These are phyloP conservation scores for Capronia coronata DNA, from an alignment of 2,329 filamentous ascomycete genomes.

Conservation along the genomic window DNA sequence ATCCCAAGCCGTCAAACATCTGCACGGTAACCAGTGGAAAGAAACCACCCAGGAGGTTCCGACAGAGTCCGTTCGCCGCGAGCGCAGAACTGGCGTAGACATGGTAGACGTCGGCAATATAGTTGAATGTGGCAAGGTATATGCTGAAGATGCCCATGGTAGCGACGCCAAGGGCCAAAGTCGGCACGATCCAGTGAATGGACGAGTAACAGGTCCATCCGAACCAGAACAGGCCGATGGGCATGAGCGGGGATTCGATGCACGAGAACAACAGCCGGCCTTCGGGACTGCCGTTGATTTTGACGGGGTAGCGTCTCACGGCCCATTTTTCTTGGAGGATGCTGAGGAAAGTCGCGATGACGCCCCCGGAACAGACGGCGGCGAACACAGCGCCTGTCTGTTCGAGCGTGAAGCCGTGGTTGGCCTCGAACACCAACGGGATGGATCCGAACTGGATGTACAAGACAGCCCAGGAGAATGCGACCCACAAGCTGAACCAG, in stretches of 20 bases:
- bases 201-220: conserved; percentile 57
- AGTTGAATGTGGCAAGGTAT: conserved; percentile 86
- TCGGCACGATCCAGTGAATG: conserved; percentile 66
- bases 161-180: conserved; percentile 62
- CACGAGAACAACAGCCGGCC: conserved; percentile 77
- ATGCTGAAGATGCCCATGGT: conserved; percentile 83
- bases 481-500: conserved; percentile 78
- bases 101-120: conserved; percentile 81
- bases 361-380: conserved; percentile 61
- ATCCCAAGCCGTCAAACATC: conserved; percentile 67
- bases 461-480: conserved; percentile 82
- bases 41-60: conserved; percentile 73
- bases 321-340: conserved; percentile 63
- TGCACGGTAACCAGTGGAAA: conserved; percentile 71
- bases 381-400: conserved; percentile 66
- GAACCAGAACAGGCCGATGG: conserved; percentile 73
- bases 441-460: conserved; percentile 79
- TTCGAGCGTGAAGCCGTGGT: conserved; percentile 61
- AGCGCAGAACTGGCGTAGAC: conserved; percentile 77
- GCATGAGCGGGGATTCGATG: conserved; percentile 67
- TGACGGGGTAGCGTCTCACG: conserved; percentile 29
- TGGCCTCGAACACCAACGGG: conserved; percentile 65
- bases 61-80: conserved; percentile 80
- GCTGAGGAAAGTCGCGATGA: conserved; percentile 61
- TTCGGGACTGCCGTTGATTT: conserved; percentile 54